These are phyloP conservation scores for Xylaria nigripes DNA, from an alignment of 495 filamentous ascomycete species.

Conservation along the genomic window DNA sequence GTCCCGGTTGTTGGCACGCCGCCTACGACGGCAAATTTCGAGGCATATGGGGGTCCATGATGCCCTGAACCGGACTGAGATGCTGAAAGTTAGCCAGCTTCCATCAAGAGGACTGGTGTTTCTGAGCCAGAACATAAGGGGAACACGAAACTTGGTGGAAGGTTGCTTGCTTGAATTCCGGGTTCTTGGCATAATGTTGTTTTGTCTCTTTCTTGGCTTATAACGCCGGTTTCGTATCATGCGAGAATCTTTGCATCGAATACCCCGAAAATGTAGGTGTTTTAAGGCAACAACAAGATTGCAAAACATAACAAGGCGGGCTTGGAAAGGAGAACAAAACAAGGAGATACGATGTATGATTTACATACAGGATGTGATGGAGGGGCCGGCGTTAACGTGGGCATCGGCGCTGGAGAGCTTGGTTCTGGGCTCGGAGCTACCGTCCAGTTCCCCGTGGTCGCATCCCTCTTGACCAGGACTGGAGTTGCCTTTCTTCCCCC, in stretches of 20 bases:
- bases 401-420: background rate
- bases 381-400: background rate
- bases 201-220: too few species aligned
- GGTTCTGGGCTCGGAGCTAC: constrained; percentile 1
- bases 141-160: too few species aligned
- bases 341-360: background rate
- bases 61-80: background rate
- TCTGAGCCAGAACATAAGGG: too few species aligned
- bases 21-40: constrained; percentile 45
- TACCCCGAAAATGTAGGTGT: too few species aligned
- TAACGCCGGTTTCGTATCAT: too few species aligned
- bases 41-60: constrained; percentile 27
- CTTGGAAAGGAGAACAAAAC: too few species aligned
- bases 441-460: constrained; percentile 5
- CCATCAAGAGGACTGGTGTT: too few species aligned
- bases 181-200: too few species aligned
- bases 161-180: too few species aligned
- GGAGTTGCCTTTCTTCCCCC: background rate
- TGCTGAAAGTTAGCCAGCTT: background rate
- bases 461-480: background rate
- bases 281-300: too few species aligned
- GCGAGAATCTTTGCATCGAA: too few species aligned
- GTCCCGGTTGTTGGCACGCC: constrained; percentile 44
- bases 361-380: constrained; percentile 1
- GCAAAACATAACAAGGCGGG: too few species aligned